phyloP scores from a whole-genome alignment of 495 filamentous ascomycete genomes.

The Cladorrhinum samala region DNA sequence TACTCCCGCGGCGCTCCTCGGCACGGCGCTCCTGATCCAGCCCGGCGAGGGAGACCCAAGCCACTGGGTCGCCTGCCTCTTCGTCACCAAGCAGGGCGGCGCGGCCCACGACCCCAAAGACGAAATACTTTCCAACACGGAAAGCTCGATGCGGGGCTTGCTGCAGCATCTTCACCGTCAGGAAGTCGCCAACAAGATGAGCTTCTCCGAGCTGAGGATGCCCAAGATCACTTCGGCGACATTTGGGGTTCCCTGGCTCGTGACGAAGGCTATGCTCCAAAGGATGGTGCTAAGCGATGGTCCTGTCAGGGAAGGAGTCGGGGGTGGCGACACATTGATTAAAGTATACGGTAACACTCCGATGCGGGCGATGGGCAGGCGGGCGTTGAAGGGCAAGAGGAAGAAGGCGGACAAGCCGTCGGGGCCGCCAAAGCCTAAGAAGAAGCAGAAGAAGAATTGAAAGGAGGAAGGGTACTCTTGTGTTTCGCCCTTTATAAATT shows the following conservation, averaged over 20 bases:
- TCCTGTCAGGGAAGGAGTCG: too few relatives aligned
- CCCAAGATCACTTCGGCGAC: conserved; percentile 22
- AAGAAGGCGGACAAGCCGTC: too few relatives aligned
- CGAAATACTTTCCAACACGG: conserved; percentile 15
- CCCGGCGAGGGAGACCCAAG: conserved; percentile 1
- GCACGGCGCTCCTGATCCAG: conserved; percentile 20
- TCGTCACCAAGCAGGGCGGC: conserved; percentile 17
- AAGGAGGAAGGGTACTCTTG: too few relatives aligned
- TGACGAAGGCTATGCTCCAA: conserved; percentile 13
- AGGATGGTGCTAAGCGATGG: conserved; percentile 13
- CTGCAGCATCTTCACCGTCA: conserved; percentile 16
- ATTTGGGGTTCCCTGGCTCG: conserved; percentile 25
- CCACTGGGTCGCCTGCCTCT: conserved; percentile 29
- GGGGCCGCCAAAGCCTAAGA: not conserved
- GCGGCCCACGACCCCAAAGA: conserved; percentile 11
- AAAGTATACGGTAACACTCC: too few relatives aligned
- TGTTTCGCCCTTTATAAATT: too few relatives aligned
- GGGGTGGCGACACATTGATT: too few relatives aligned
- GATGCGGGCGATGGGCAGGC: too few relatives aligned
- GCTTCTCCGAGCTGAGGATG: conserved; percentile 22
- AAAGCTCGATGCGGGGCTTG: conserved; percentile 17
- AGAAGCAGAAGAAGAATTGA: not conserved
- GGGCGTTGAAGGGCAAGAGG: too few relatives aligned
- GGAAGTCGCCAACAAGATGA: not conserved
- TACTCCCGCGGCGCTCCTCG: conserved; percentile 10